These are phyloP conservation scores for Fusarium sp. DNA, from an alignment of 2,329 filamentous ascomycete species.

Conservation along the genomic window DNA sequence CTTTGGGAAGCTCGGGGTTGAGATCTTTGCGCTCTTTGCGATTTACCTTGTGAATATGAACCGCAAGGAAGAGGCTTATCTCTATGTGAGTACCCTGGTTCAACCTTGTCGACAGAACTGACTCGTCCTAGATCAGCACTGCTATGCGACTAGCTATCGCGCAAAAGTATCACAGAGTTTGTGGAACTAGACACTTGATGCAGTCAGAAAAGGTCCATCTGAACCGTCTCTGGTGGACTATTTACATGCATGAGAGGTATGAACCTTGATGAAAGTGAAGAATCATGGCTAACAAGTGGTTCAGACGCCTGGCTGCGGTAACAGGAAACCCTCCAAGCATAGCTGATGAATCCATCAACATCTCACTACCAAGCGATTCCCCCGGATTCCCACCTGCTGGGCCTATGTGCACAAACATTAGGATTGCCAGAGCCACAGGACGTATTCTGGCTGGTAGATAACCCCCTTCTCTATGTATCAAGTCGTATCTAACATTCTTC, in stretches of 20 bases:
- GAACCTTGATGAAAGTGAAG: fast-evolving
- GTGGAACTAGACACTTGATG: constrained; percentile 43
- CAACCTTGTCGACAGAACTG: not conserved
- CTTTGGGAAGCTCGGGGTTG: constrained; percentile 46
- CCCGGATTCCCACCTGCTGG: constrained; percentile 47
- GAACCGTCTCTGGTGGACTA: constrained; percentile 47
- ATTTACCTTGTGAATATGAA: constrained; percentile 43
- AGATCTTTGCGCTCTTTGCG: constrained; percentile 45
- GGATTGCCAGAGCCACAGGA: constrained; percentile 41
- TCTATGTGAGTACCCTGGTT: constrained; percentile 30
- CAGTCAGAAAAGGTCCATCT: constrained; percentile 44
- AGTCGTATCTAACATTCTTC: not conserved
- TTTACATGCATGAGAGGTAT: constrained; percentile 49
- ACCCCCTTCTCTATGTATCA: fast-evolving
- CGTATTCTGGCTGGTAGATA: constrained; percentile 43
- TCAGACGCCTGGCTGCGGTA: constrained; percentile 40
- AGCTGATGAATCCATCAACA: constrained; percentile 42
- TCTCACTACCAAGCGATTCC: constrained; percentile 43
- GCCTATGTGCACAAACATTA: constrained; percentile 46
- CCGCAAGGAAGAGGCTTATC: constrained; percentile 44
- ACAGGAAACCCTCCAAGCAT: constrained; percentile 45
- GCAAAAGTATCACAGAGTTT: constrained; percentile 46
- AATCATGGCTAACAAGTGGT: not conserved
- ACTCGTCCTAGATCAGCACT: constrained; percentile 42
- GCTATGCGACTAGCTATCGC: constrained; percentile 45